Conservation (phyloP, 441 rosid genomes). For the Raphanus hybrid region DNA sequence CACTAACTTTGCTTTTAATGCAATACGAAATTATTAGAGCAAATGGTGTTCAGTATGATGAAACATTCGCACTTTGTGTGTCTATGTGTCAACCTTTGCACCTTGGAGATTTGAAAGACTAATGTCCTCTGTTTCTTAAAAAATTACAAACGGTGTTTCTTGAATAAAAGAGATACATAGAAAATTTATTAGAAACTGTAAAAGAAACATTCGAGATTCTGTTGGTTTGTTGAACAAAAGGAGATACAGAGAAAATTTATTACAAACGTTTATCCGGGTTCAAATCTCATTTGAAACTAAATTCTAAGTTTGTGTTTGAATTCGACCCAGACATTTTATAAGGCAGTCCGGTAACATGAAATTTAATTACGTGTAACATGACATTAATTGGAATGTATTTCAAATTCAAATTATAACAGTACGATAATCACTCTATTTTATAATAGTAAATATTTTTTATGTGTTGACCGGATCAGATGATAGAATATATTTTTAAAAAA, state of each 20-base stretch:
- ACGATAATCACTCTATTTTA: background rate
- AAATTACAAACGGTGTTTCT: background rate
- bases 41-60: slow-evolving; percentile 23
- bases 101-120: background rate
- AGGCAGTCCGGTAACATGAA: no score
- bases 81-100: background rate
- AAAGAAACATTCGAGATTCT: background rate
- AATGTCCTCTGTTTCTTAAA: slow-evolving; percentile 1
- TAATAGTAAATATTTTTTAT: no score
- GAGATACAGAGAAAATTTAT: background rate
- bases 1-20: slow-evolving; percentile 40
- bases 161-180: background rate
- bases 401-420: background rate
- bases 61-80: background rate
- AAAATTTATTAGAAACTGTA: background rate
- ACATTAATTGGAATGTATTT: no score
- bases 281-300: background rate
- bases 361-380: background rate
- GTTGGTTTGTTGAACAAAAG: background rate
- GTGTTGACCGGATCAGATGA: background rate
- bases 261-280: background rate
- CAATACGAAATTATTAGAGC: slow-evolving; percentile 29
- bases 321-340: no score
- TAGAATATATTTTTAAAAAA: no score
- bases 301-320: no score